Evolutionary conservation across 306 rosid genomes (phyloP).

Genomic region (Lablab purpureus): DNA sequence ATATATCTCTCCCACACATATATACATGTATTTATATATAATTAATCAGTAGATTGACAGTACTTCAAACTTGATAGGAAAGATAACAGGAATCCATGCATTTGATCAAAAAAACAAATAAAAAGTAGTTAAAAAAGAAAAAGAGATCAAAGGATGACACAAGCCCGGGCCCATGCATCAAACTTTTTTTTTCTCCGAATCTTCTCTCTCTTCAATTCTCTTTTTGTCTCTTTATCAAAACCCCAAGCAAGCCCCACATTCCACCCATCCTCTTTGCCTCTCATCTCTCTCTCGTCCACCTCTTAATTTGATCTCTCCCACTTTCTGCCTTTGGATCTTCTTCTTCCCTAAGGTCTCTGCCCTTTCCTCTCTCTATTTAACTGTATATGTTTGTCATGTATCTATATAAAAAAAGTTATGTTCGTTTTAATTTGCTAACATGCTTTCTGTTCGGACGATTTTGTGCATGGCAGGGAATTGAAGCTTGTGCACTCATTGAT

Average conservation of each 20-base stretch:
- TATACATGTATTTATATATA: too few relatives aligned
- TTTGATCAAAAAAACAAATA: slow-evolving; percentile 57
- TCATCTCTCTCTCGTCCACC: background rate
- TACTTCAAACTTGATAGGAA: slow-evolving; percentile 55
- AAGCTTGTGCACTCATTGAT: background rate
- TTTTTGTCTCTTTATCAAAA: slow-evolving; percentile 81
- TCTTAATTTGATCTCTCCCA: slow-evolving; percentile 40
- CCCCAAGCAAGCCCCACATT: slow-evolving; percentile 72
- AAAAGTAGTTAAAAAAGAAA: slow-evolving; percentile 55
- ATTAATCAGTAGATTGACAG: background rate
- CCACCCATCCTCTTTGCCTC: slow-evolving; percentile 37
- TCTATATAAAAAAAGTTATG: background rate
- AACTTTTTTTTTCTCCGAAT: slow-evolving; percentile 29
- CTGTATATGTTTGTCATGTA: background rate
- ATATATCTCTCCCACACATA: background rate
- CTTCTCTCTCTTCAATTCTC: slow-evolving; percentile 47
- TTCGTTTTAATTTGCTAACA: background rate
- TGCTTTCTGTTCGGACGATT: background rate
- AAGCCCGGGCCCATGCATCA: background rate
- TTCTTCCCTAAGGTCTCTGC: slow-evolving; percentile 59
- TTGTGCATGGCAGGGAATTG: slow-evolving; percentile 25
- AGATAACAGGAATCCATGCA: slow-evolving; percentile 60
- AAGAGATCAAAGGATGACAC: slow-evolving; percentile 45
- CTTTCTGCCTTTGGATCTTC: slow-evolving; percentile 57
- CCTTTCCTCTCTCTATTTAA: slow-evolving; percentile 24